phyloP scores from a whole-genome alignment of 2,329 filamentous ascomycete species.

The Tolypocladium ovalisporum region DNA sequence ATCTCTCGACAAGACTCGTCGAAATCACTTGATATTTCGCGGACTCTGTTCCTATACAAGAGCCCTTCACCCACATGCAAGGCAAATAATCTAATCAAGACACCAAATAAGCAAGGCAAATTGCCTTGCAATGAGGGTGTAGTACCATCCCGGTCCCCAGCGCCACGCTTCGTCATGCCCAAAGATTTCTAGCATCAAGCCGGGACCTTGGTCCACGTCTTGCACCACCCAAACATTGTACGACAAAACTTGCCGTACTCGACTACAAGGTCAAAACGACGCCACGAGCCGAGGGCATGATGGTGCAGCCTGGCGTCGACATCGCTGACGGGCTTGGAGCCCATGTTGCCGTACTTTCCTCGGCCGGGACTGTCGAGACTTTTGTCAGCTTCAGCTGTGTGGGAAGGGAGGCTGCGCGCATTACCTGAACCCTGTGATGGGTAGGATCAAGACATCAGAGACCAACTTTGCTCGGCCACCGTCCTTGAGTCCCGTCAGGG shows the following conservation, averaged over 20 bases:
- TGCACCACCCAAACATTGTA: conserved; percentile 10
- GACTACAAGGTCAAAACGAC: conserved; percentile 8
- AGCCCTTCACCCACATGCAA: background rate
- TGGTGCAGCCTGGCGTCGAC: conserved; percentile 10
- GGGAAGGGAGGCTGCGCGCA: background rate
- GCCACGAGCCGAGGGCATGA: conserved; percentile 12
- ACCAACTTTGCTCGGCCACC: conserved; percentile 11
- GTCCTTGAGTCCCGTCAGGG: conserved; percentile 10
- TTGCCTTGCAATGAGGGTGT: background rate
- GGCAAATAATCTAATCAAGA: background rate
- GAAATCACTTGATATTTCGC: no score
- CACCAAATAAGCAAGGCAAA: background rate
- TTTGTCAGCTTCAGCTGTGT: background rate
- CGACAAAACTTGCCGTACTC: conserved; percentile 14
- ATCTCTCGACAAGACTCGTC: no score
- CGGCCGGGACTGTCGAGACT: conserved; percentile 8
- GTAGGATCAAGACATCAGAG: conserved; percentile 10
- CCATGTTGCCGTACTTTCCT: conserved; percentile 12
- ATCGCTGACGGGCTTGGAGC: conserved; percentile 10
- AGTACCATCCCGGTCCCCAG: background rate
- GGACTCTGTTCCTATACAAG: background rate
- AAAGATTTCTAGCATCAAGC: background rate
- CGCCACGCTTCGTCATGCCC: background rate
- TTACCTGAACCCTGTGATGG: conserved; percentile 14
- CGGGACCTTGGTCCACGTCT: conserved; percentile 10